Evolutionary conservation across 2,329 filamentous ascomycete species (phyloP), one percentile per base, ranked within the genome.

Genomic region (Bipolaris oryzae): DNA sequence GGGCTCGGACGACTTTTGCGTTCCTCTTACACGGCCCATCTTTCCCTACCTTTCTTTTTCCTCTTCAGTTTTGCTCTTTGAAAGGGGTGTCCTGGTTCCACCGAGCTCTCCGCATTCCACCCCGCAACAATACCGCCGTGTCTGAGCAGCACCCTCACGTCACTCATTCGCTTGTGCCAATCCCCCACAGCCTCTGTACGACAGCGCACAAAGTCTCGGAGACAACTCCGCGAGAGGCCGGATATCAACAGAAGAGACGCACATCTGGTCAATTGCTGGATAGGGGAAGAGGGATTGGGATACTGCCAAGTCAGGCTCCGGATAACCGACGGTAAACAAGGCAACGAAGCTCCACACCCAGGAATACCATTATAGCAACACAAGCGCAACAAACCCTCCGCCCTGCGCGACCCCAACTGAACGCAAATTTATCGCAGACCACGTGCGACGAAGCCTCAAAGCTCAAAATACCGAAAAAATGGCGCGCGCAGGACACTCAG

Each of bases 401-500:
- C 33, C 15, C 28, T 41, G 46, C 34, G 25, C 43, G 35, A 51
- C 25, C 31, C 33, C 38, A 28, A 34, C 15, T 41, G 23, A 35
- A 41, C 45, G 28, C 49, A 33, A 34, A 46, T 28, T 25, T 39
- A 33, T 25, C 23, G 34, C 16, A 39, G 25, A n/a, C 21, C 20
- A 25, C 48, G 34, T 31, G 41, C 42, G 13, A 50, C 34, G 16
- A 18, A 56, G 20, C 58, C 44, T 21, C 31, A 21, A 20, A 35
- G 38, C 44, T 21, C 34, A 39, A 57, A 23, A 53, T 20, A 37
- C n/a, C 23, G 23, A 48, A 54, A 63, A 54, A 54, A 77, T 77
- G 75, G 75, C 75, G 52, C 74, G 75, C 55, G 61, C 58, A 61
- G 67, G 67, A 34, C 66, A 70, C 50, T 68, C 67, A 48, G 66